Percentiles rank a stretch among this genome's conserved stretches.
Conservation (phyloP, 177 flowering plant species). For the Telopea speciosissima region DNA sequence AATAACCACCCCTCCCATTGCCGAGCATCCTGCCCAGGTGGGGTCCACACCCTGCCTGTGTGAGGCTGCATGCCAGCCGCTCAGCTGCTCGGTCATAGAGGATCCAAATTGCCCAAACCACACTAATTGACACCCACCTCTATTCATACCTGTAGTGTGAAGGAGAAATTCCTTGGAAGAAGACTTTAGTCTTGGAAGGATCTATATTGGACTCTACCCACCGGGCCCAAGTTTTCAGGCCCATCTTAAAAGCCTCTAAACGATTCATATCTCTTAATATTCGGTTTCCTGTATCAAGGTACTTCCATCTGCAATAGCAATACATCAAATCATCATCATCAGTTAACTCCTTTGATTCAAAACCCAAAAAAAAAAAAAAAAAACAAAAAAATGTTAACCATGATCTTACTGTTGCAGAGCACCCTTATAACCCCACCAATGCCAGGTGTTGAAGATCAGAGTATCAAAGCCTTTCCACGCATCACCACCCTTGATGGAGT, state of each 20-base stretch:
- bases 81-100: too few relatives aligned
- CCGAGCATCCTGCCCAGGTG: too few relatives aligned
- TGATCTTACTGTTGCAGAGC: conserved; percentile 16
- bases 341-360: too few relatives aligned
- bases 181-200: conserved; percentile 20
- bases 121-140: too few relatives aligned
- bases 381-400: too few relatives aligned
- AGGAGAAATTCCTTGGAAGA: conserved; percentile 26
- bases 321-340: neutral
- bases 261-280: conserved; percentile 20
- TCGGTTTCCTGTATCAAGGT: conserved; percentile 12
- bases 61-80: too few relatives aligned
- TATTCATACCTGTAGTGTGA: conserved; percentile 22
- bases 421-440: conserved; percentile 30
- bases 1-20: too few relatives aligned
- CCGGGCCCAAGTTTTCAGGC: conserved; percentile 21
- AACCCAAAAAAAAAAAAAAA: too few relatives aligned
- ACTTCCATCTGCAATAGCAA: conserved; percentile 16
- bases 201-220: conserved; percentile 22
- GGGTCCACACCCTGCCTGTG: too few relatives aligned
- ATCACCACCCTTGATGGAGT: conserved; percentile 16
- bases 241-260: conserved; percentile 15
- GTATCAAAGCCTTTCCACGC: conserved; percentile 20
- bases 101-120: too few relatives aligned
- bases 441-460: conserved; percentile 32